A percentile compares a stretch with the other conserved stretches of the same genome.
Conservation (phyloP, 805 yeast genomes). For the Candida ipomoeae region DNA sequence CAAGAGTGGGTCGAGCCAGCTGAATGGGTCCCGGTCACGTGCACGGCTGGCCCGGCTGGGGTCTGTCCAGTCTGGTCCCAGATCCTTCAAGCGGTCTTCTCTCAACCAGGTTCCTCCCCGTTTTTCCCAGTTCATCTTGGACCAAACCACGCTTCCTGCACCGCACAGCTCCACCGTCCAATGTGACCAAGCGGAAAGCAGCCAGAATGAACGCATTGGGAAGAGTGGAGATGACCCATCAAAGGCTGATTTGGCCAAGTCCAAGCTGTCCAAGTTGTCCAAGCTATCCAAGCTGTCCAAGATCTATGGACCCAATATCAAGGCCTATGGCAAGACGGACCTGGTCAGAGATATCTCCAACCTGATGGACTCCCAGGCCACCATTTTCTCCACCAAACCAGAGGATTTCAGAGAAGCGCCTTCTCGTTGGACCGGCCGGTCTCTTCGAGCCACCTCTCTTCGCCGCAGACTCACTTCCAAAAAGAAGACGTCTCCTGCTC, state of each 20-base stretch:
- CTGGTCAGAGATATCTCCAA: conserved; percentile 28
- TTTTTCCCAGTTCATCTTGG: conserved; percentile 38
- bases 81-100: not conserved
- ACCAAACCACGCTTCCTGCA: conserved; percentile 22
- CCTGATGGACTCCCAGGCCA: conserved; percentile 42
- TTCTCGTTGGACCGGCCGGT: not conserved
- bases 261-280: too few relatives aligned
- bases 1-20: conserved; percentile 14
- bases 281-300: too few relatives aligned
- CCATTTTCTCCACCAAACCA: conserved; percentile 40
- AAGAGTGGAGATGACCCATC: not conserved
- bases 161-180: not conserved
- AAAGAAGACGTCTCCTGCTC: too few relatives aligned
- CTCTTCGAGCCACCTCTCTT: not conserved
- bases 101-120: conserved; percentile 37
- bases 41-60: not conserved
- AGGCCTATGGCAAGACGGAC: not conserved
- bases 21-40: not conserved
- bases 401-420: conserved; percentile 10
- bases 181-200: not conserved
- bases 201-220: not conserved
- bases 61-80: not conserved
- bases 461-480: not conserved
- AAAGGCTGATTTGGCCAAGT: too few relatives aligned
- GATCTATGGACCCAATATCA: not conserved